Base-by-base conservation (phyloP, 495 filamentous ascomycete species). In the Achaetomiella virescens region DNA sequence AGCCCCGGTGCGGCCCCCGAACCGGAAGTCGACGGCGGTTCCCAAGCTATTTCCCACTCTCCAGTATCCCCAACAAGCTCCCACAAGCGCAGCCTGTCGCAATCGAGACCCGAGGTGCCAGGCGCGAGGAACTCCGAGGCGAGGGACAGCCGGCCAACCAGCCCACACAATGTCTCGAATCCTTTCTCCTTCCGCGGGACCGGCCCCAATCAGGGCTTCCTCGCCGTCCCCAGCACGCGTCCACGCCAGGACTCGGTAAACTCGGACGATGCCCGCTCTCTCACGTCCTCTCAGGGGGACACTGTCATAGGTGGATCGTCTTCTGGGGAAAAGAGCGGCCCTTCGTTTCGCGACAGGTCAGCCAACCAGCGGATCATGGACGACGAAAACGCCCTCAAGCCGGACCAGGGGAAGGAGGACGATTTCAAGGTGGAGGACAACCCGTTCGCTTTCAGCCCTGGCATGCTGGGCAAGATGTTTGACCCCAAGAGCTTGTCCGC, bases 91-190 rank as follows among this genome's bases (percentile, higher is more conserved):
- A 66, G 55, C 27, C 50, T 66, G 53, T 57, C 65, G n/a, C 53
- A 63, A 56, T 14, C 44, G 24, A 74, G 81, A 42, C 75, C 80
- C 8, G 86, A 91, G 48, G 65, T 80, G 45, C 81, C 82, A 49
- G 76, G 73, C 24, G 71, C 79, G 0, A 75, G 74, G 49, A 90
- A 88, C 4, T 89, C 89, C 43, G 89, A 96, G 55, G 82, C 79
- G 59, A 80, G 75, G 63, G 86, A 90, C 54, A 88, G 85, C 64
- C 77, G 89, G 51, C 91, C 90, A n/a, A 90, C 86, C 0, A 95
- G 90, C 41, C 87, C 90, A 0, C 91, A 95, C 70, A 95, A 96
- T 72, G 71, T 95, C 48, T 91, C 89, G 6, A 91, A 87, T 14
- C 88, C 86, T 15, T 74, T 79, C 14, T 62, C 67, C 2, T 69